These are phyloP conservation scores for Citrus reticulata DNA, from an alignment of 345 rosid genomes.

Conservation along the genomic window DNA sequence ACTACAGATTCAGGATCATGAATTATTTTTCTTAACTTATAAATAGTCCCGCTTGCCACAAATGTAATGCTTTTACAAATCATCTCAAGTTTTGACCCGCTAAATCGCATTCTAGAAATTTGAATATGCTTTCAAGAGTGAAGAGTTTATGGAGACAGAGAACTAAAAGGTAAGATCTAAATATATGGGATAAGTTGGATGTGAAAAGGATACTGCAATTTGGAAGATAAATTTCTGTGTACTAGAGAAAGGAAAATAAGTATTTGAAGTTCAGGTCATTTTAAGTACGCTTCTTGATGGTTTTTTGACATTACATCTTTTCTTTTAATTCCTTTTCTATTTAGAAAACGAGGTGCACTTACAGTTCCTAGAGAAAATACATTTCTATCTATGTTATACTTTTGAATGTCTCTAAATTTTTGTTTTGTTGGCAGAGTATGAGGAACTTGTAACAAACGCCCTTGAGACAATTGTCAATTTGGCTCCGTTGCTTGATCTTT, in stretches of 20 bases:
- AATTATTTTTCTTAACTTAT: too few species aligned
- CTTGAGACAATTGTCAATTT: constrained; percentile 90
- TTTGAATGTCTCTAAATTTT: constrained; percentile 11
- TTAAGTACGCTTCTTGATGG: neutral
- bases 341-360: too few species aligned
- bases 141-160: neutral
- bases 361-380: neutral
- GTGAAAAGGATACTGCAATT: neutral
- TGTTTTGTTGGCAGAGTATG: constrained; percentile 66
- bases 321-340: neutral
- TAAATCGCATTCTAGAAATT: too few species aligned
- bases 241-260: neutral
- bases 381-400: neutral
- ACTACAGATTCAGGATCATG: too few species aligned
- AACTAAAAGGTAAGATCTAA: neutral
- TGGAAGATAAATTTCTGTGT: neutral
- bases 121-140: too few species aligned
- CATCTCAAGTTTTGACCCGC: too few species aligned
- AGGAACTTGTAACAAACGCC: constrained; percentile 90
- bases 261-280: neutral
- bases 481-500: constrained; percentile 91
- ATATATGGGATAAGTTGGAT: neutral
- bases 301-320: neutral
- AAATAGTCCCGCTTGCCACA: too few species aligned
- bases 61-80: too few species aligned